These are phyloP conservation scores for Apophysomyces ossiformis DNA, from an alignment of 371 early-diverging fungal species.

Conservation along the genomic window DNA sequence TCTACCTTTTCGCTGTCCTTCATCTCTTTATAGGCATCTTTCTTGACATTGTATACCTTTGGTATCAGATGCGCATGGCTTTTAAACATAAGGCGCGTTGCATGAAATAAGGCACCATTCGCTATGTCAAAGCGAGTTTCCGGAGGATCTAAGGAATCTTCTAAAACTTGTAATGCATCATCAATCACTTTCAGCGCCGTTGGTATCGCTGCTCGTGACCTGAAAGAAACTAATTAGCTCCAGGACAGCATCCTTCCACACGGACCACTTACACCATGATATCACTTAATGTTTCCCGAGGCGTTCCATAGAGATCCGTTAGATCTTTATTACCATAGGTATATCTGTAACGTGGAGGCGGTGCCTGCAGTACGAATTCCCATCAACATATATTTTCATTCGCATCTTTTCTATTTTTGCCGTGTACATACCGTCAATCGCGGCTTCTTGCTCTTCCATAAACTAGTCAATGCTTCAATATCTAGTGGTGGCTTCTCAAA, in stretches of 20 bases:
- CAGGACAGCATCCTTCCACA: neutral
- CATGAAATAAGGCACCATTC: conserved; percentile 46
- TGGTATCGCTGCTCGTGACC: conserved; percentile 31
- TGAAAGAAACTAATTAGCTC: conserved; percentile 7
- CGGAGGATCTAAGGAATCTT: conserved; percentile 31
- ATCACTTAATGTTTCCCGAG: conserved; percentile 19
- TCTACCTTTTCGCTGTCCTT: conserved; percentile 17
- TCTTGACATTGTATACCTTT: conserved; percentile 38
- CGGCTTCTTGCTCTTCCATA: conserved; percentile 25
- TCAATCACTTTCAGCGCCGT: conserved; percentile 33
- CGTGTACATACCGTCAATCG: conserved; percentile 25
- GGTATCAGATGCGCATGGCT: conserved; percentile 36
- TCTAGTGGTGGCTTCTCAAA: conserved; percentile 47
- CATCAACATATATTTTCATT: neutral
- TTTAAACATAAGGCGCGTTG: conserved; percentile 36
- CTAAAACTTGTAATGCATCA: conserved; percentile 20
- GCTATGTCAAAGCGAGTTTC: conserved; percentile 39
- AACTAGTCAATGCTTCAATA: conserved; percentile 25
- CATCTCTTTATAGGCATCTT: conserved; percentile 38
- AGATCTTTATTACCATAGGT: conserved; percentile 42
- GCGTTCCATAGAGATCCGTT: conserved; percentile 35
- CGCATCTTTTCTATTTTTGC: no score
- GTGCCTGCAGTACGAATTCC: conserved; percentile 12
- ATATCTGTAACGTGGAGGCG: conserved; percentile 32
- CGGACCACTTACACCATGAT: conserved; percentile 39